Conservation (phyloP, 768 basidiomycete species). For the Dioszegia crocea region DNA sequence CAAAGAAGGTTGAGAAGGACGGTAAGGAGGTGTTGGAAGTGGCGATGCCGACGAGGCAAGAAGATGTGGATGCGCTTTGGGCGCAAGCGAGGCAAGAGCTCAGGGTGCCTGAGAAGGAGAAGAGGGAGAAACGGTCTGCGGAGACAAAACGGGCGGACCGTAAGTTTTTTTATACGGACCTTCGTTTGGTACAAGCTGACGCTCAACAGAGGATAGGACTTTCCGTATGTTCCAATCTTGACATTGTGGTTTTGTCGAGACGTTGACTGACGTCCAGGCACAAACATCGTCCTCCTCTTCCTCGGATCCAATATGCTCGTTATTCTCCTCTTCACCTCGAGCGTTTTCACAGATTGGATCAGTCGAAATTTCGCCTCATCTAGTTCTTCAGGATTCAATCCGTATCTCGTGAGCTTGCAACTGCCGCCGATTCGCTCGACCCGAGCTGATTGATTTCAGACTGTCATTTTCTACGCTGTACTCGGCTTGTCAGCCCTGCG, state of each 20-base stretch:
- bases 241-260: constrained; percentile 1
- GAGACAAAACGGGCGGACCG: constrained; percentile 79
- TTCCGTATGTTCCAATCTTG: constrained; percentile 29
- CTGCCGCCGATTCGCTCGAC: too few relatives aligned
- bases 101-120: constrained; percentile 63
- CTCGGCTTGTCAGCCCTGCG: constrained; percentile 76
- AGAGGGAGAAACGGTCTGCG: constrained; percentile 76
- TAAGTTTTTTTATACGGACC: constrained; percentile 8
- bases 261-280: constrained; percentile 13
- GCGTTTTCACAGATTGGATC: constrained; percentile 71
- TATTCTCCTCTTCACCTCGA: constrained; percentile 57
- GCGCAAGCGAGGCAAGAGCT: constrained; percentile 67
- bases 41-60: constrained; percentile 71
- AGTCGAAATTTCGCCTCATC: constrained; percentile 57
- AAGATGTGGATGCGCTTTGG: constrained; percentile 88
- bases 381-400: constrained; percentile 67
- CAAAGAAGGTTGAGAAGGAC: constrained; percentile 78
- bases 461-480: constrained; percentile 69
- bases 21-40: constrained; percentile 80
- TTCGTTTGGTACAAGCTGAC: not conserved
- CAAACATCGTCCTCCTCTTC: constrained; percentile 45
- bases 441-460: constrained; percentile 45
- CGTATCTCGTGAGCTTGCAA: constrained; percentile 57
- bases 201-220: constrained; percentile 53
- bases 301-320: constrained; percentile 70